Conservation (phyloP, 805 yeast genomes). For the Maudiozyma bulderi region DNA sequence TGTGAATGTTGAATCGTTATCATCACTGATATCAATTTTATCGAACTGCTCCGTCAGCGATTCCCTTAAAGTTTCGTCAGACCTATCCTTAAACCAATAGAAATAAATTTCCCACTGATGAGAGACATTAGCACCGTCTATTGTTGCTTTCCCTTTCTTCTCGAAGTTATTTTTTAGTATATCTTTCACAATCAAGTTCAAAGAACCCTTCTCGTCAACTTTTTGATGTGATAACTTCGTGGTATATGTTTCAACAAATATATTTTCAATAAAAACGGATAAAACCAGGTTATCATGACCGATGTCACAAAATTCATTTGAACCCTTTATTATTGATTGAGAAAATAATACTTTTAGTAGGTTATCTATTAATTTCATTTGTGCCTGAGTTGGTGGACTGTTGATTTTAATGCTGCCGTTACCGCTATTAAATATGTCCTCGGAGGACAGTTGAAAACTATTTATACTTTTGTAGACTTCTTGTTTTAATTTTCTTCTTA, state of each 20-base stretch:
- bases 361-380: conserved; percentile 15
- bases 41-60: conserved; percentile 21
- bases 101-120: not conserved
- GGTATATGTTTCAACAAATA: not conserved
- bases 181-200: not conserved
- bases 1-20: not conserved
- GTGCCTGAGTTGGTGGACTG: conserved; percentile 17
- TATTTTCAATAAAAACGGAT: conserved; percentile 6
- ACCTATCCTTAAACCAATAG: not conserved
- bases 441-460: not conserved
- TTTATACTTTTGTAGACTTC: not conserved
- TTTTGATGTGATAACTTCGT: not conserved
- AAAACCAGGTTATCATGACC: conserved; percentile 20
- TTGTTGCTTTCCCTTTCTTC: not conserved
- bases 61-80: not conserved
- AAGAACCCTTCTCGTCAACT: not conserved
- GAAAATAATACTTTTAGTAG: conserved; percentile 18
- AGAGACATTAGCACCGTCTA: not conserved
- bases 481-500: not conserved
- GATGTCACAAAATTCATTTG: not conserved
- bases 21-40: conserved; percentile 20
- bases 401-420: conserved; percentile 15
- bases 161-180: not conserved
- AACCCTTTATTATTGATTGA: conserved; percentile 7
- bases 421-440: conserved; percentile 11